Evolutionary conservation across 805 yeast species (phyloP).

Genomic region (Saccharomycopsis synnaedendra): DNA sequence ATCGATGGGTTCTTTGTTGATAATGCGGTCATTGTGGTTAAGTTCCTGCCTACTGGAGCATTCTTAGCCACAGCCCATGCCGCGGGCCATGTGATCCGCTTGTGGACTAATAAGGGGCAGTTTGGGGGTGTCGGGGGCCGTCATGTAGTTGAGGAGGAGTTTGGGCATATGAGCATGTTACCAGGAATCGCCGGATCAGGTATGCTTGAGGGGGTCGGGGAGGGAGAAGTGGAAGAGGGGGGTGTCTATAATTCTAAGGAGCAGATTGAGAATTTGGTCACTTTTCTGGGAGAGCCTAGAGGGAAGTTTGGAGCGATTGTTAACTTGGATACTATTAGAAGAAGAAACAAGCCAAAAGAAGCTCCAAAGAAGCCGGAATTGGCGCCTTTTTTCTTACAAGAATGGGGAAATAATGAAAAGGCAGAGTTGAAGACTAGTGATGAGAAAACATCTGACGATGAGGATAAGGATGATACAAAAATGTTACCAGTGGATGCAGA

Average conservation of each 20-base stretch:
- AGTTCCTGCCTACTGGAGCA: constrained; percentile 82
- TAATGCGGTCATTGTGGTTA: constrained; percentile 70
- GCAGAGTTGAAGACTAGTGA: constrained; percentile 11
- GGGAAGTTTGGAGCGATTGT: constrained; percentile 67
- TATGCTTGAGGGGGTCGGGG: constrained; percentile 67
- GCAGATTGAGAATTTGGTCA: constrained; percentile 57
- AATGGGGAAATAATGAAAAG: constrained; percentile 31
- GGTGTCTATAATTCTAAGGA: constrained; percentile 39
- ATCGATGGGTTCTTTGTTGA: constrained; percentile 80
- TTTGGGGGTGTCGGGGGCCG: constrained; percentile 60
- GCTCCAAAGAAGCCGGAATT: constrained; percentile 77
- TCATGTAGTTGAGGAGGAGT: constrained; percentile 69
- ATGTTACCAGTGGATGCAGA: constrained; percentile 18
- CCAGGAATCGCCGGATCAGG: constrained; percentile 76
- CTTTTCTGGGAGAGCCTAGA: constrained; percentile 71
- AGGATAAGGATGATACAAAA: constrained; percentile 22
- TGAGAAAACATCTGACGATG: constrained; percentile 18
- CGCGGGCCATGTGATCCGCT: constrained; percentile 73
- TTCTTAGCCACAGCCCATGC: constrained; percentile 89
- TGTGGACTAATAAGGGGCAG: constrained; percentile 90
- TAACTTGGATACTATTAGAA: constrained; percentile 73
- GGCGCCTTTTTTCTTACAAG: constrained; percentile 70
- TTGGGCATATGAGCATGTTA: constrained; percentile 38
- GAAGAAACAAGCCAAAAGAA: constrained; percentile 82
- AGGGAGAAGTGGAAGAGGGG: constrained; percentile 17